phyloP scores from a whole-genome alignment of 371 early-diverging fungal species.

The Apophysomyces ossiformis region DNA sequence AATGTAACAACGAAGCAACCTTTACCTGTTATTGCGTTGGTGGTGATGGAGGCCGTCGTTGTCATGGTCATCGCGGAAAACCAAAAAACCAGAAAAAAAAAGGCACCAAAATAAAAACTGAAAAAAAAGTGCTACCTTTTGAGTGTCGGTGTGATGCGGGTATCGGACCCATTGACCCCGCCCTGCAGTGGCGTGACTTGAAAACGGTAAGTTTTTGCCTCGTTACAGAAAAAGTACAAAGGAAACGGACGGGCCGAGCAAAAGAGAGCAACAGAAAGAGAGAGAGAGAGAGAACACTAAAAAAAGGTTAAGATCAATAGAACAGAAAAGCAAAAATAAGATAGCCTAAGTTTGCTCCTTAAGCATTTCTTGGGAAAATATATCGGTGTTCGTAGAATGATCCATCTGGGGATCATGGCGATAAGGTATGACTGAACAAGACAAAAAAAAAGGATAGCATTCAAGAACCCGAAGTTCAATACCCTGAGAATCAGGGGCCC shows the following conservation, averaged over 20 bases:
- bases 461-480: too few species aligned
- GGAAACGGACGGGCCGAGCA: too few species aligned
- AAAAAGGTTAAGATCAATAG: too few species aligned
- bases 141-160: not conserved
- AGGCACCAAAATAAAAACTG: too few species aligned
- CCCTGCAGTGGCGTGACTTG: constrained; percentile 3
- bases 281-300: too few species aligned
- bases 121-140: constrained; percentile 2
- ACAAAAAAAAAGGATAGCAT: not conserved
- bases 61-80: not conserved
- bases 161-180: not conserved
- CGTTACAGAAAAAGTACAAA: too few species aligned
- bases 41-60: not conserved
- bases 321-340: not conserved
- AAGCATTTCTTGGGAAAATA: not conserved
- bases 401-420: too few species aligned
- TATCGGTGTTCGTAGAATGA: not conserved
- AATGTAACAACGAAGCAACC: not conserved
- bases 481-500: too few species aligned
- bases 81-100: too few species aligned
- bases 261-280: too few species aligned
- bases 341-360: not conserved
- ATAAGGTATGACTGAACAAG: too few species aligned
- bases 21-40: not conserved
- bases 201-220: not conserved